phyloP scores from a whole-genome alignment of 495 filamentous ascomycete species.

The Immersiella caudata region DNA sequence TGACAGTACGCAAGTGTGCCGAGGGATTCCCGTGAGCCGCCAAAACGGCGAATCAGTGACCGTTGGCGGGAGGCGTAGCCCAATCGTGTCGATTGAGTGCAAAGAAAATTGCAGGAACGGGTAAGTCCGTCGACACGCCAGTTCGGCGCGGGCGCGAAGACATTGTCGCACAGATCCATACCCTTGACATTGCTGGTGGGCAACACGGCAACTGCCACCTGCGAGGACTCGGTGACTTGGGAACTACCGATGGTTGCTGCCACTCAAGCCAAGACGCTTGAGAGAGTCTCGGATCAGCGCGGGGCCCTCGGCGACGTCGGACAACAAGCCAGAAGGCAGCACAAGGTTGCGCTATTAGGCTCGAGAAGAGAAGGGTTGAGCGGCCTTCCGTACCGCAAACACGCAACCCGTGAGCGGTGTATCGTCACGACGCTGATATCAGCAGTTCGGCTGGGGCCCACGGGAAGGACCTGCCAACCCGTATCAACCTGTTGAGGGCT shows the following conservation, averaged over 20 bases:
- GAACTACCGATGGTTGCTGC: conserved; percentile 21
- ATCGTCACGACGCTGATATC: conserved; percentile 8
- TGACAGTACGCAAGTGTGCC: neutral
- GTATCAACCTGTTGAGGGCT: neutral
- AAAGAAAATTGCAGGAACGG: conserved; percentile 15
- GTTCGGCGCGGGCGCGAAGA: conserved; percentile 16
- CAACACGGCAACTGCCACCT: conserved; percentile 9
- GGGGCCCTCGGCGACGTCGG: conserved; percentile 17
- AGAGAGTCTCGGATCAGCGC: conserved; percentile 9
- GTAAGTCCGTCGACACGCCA: conserved; percentile 9
- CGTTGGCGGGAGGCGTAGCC: conserved; percentile 11
- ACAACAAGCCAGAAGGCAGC: conserved; percentile 3
- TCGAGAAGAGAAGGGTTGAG: neutral
- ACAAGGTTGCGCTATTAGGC: conserved; percentile 7
- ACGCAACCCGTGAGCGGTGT: conserved; percentile 10
- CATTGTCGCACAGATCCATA: conserved; percentile 17
- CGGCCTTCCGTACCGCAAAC: neutral
- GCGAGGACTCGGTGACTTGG: conserved; percentile 8
- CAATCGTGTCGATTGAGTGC: conserved; percentile 2
- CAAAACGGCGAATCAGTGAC: conserved; percentile 10
- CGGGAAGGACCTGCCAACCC: conserved; percentile 18
- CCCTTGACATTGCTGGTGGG: conserved; percentile 19
- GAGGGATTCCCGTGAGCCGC: neutral
- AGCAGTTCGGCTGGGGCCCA: neutral
- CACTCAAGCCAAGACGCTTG: neutral